Evolutionary conservation across 2,329 filamentous ascomycete genomes (phyloP).

Genomic region (Calonectria pseudoturangicola): DNA sequence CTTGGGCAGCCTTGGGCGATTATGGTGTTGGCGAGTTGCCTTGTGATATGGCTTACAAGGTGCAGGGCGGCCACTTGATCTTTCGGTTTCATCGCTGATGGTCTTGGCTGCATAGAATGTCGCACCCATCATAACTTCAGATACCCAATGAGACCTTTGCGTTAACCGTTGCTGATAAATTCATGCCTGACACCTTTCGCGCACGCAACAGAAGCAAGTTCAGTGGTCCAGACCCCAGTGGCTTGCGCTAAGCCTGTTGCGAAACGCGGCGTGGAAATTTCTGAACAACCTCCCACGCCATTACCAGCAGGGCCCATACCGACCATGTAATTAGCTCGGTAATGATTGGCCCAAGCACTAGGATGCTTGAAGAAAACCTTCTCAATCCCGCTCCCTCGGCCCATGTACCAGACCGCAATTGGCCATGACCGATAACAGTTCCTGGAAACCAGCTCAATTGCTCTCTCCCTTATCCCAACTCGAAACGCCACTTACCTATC

Average conservation of each 20-base stretch:
- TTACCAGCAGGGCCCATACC: neutral
- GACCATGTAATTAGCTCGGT: neutral
- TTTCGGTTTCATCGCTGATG: too few species aligned
- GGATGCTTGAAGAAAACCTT: conserved; percentile 13
- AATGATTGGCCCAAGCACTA: neutral
- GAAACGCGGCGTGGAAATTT: neutral
- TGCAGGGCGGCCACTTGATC: neutral
- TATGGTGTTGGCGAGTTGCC: conserved; percentile 40
- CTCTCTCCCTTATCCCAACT: neutral
- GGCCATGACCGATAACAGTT: neutral
- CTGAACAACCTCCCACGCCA: neutral
- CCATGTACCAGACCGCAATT: neutral
- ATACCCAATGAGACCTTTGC: too few species aligned
- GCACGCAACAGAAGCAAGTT: neutral
- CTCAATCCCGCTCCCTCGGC: conserved; percentile 17
- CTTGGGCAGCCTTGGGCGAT: conserved; percentile 46
- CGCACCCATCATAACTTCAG: too few species aligned
- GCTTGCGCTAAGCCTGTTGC: neutral
- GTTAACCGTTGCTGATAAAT: neutral
- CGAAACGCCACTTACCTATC: conserved; percentile 4
- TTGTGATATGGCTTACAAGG: conserved; percentile 31
- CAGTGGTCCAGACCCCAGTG: neutral
- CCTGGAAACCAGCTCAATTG: conserved; percentile 10
- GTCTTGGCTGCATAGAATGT: too few species aligned
- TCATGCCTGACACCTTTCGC: neutral